A percentile compares a stretch with the other conserved stretches of the same genome.
These are phyloP conservation scores for Dalbergia cochinchinensis DNA, from an alignment of 306 rosid genomes.

Conservation along the genomic window DNA sequence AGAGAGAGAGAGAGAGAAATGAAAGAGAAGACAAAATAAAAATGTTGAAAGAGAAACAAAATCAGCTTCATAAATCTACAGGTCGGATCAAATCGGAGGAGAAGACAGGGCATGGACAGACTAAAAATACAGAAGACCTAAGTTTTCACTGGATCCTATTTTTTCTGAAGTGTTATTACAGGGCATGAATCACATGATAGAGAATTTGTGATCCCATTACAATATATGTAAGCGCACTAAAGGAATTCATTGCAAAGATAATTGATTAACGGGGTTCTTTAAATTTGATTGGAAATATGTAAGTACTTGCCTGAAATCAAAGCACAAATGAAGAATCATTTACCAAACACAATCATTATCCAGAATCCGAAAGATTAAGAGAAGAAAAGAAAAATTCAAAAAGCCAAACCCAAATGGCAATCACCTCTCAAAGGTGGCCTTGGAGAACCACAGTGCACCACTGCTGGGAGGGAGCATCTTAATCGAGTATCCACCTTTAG, in stretches of 20 bases:
- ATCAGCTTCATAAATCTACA: slow-evolving; percentile 6
- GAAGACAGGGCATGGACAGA: background rate
- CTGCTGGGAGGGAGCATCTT: slow-evolving; percentile 61
- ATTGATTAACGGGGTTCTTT: slow-evolving; percentile 4
- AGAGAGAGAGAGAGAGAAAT: background rate
- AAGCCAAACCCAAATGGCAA: slow-evolving; percentile 1
- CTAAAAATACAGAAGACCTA: background rate
- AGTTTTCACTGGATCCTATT: background rate
- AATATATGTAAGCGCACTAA: background rate
- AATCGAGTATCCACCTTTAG: slow-evolving; percentile 75
- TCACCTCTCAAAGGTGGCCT: slow-evolving; percentile 69
- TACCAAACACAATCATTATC: background rate
- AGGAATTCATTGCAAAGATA: background rate
- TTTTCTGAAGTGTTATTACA: slow-evolving; percentile 1
- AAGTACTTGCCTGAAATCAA: background rate
- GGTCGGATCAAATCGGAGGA: background rate
- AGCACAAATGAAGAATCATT: slow-evolving; percentile 29
- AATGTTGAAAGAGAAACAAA: slow-evolving; percentile 16
- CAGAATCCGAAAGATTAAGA: background rate
- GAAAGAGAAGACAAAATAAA: background rate
- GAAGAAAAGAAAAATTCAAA: background rate
- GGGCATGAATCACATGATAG: background rate
- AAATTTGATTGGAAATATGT: slow-evolving; percentile 18
- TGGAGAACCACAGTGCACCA: slow-evolving; percentile 65
- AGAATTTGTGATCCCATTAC: background rate